Percentiles rank a stretch among this genome's conserved stretches.
phyloP scores from a whole-genome alignment of 2,329 filamentous ascomycete genomes.

The Furcasterigmium sp. region DNA sequence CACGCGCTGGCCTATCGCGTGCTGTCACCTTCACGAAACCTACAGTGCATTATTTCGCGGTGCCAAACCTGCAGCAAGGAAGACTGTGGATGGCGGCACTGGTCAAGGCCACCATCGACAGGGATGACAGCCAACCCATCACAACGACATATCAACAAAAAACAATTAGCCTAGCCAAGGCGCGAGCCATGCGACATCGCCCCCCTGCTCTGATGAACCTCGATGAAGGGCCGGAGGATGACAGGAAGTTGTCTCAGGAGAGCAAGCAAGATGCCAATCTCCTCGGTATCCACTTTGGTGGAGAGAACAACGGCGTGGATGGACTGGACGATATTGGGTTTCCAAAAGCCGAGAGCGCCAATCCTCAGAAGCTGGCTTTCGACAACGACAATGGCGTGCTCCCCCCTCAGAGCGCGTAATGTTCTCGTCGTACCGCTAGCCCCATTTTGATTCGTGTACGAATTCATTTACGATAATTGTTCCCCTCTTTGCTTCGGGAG shows the following conservation, averaged over 20 bases:
- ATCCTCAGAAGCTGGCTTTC: constrained; percentile 14
- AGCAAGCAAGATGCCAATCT: constrained; percentile 25
- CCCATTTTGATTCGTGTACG: background rate
- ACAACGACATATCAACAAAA: constrained; percentile 95
- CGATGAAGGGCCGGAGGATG: constrained; percentile 34
- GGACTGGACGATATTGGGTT: constrained; percentile 32
- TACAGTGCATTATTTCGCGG: constrained; percentile 95
- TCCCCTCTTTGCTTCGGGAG: background rate
- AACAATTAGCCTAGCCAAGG: constrained; percentile 89
- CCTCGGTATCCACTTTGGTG: constrained; percentile 36
- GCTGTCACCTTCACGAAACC: constrained; percentile 98
- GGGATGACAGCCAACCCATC: constrained; percentile 73
- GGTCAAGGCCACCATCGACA: constrained; percentile 98
- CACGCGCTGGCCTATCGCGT: constrained; percentile 77
- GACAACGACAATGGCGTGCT: constrained; percentile 19
- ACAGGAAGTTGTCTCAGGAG: constrained; percentile 17
- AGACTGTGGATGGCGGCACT: constrained; percentile 96
- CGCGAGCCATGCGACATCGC: constrained; percentile 78
- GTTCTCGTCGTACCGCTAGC: background rate
- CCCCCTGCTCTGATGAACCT: constrained; percentile 82
- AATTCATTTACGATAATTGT: background rate
- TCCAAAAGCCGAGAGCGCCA: constrained; percentile 25
- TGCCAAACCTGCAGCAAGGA: constrained; percentile 82
- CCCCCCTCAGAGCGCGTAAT: constrained; percentile 22
- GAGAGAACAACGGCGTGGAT: constrained; percentile 36